A percentile compares a stretch with the other conserved stretches of the same genome.
phyloP scores from a whole-genome alignment of 176 grass and related monocot genomes.

The Echinochloa phyllopogon region DNA sequence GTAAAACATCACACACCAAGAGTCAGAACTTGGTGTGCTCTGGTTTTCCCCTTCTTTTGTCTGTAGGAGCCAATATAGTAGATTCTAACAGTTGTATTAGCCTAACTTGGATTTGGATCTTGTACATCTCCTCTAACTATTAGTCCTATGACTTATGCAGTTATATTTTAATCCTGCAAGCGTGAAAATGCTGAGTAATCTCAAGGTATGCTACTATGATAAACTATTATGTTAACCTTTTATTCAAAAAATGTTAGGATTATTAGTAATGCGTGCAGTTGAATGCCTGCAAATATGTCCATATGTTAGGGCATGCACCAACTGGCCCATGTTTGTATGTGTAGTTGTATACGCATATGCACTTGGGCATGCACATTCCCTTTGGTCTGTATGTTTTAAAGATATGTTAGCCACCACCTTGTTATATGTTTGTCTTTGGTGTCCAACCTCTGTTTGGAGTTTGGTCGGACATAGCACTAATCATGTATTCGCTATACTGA shows the following conservation, averaged over 20 bases:
- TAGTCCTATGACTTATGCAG: conserved; percentile 61
- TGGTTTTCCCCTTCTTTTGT: background rate
- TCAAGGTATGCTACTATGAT: conserved; percentile 64
- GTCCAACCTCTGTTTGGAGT: conserved; percentile 32
- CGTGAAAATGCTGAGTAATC: conserved; percentile 97
- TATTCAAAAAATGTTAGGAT: background rate
- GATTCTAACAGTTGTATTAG: conserved; percentile 19
- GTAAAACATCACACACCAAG: conserved; percentile 46
- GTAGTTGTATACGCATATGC: background rate
- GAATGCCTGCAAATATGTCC: conserved; percentile 18
- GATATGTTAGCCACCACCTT: background rate
- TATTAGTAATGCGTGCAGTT: background rate
- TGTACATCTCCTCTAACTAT: conserved; percentile 47
- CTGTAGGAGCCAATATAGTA: conserved; percentile 13
- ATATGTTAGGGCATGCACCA: background rate
- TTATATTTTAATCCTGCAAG: conserved; percentile 98
- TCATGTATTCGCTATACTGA: conserved; percentile 21
- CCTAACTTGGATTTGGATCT: conserved; percentile 31
- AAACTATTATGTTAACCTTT: background rate
- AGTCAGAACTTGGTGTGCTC: conserved; percentile 3
- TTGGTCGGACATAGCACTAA: background rate
- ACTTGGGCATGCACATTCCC: conserved; percentile 7
- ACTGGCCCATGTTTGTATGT: background rate
- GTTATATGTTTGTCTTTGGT: conserved; percentile 1
- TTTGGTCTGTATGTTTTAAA: background rate